Evolutionary conservation across 2,329 filamentous ascomycete genomes (phyloP), one percentile per base, ranked within the genome.

Genomic region (Fusarium continuum): DNA sequence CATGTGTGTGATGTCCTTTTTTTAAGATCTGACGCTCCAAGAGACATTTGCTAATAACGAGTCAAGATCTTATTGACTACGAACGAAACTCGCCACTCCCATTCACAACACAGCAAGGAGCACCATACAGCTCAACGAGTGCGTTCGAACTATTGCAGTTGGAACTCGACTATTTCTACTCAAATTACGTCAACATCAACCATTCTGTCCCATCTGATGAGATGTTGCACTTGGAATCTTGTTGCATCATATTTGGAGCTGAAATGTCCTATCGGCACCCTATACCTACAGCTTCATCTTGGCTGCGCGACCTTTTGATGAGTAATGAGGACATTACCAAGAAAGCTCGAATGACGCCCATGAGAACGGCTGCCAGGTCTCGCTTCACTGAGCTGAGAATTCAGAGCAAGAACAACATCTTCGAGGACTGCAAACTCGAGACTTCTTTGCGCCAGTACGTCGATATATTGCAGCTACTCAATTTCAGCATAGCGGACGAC

Each of bases 61-160:
- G 14, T 1, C 4, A 26, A 65, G 62, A 64, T 16, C 39, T 70
- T 2, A 70, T 70, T 8, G 63, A 64, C 3, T 55, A 51, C 5
- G 68, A 70, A 8, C 51, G 68, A 0, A 55, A 65, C 10, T 58
- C 63, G 0, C 70, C 70, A 1, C 56, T 70, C 4, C 70, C 70
- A 0, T 72, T 71, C 14, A 46, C 52, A 25, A 29, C 70, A 20
- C 23, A 64, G 16, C 38, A 59, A 4, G 55, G 65, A 17, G 61
- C 61, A 0, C 70, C 70, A 28, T 54, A 65, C 43, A 22, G 69
- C 46, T 28, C 52, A 23, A 39, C 56, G 5, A 70, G 61, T 5
- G 69, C 75, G 0, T 78, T 77, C 39, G 77, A 78, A 39, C 48
- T 76, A 0, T 62, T 79, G 2, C 78, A 78, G 31, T 50, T 77